Conservation (phyloP, 2,329 filamentous ascomycete genomes). For the Thermoascus crustaceus region DNA sequence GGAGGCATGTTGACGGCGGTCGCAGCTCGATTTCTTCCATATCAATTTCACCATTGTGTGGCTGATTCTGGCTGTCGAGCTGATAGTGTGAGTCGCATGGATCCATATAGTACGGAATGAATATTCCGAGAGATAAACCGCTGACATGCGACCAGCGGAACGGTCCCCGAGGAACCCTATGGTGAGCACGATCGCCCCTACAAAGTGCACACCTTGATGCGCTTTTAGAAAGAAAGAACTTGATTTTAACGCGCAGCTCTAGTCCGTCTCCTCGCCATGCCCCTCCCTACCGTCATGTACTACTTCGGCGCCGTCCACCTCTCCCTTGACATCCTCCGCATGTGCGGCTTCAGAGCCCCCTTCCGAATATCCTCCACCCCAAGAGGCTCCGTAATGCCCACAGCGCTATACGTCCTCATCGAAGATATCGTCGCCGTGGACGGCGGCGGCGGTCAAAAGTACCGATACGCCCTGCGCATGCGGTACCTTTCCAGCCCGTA, state of each 20-base stretch:
- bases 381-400: slow-evolving; percentile 51
- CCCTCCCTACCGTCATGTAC: slow-evolving; percentile 39
- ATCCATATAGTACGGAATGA: slow-evolving; percentile 3
- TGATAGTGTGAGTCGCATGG: slow-evolving; percentile 31
- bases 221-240: too few species aligned
- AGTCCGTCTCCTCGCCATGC: slow-evolving; percentile 38
- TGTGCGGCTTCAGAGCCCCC: slow-evolving; percentile 42
- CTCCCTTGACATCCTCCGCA: slow-evolving; percentile 34
- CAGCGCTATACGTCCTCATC: slow-evolving; percentile 56
- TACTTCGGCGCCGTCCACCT: slow-evolving; percentile 37
- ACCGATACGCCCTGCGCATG: slow-evolving; percentile 42
- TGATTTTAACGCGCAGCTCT: slow-evolving; percentile 1
- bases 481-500: slow-evolving; percentile 47
- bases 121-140: neutral
- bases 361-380: slow-evolving; percentile 57
- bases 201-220: too few species aligned
- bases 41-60: slow-evolving; percentile 40
- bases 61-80: slow-evolving; percentile 35
- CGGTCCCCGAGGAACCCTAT: slow-evolving; percentile 32
- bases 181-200: too few species aligned
- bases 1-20: slow-evolving; percentile 5
- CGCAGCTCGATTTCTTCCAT: slow-evolving; percentile 38
- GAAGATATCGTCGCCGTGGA: slow-evolving; percentile 63
- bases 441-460: slow-evolving; percentile 50
- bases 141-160: slow-evolving; percentile 26